Percentiles rank a stretch among this genome's conserved stretches.
Evolutionary conservation across 129 eudicot genomes (phyloP).

Genomic region (Flaveria linearis): DNA sequence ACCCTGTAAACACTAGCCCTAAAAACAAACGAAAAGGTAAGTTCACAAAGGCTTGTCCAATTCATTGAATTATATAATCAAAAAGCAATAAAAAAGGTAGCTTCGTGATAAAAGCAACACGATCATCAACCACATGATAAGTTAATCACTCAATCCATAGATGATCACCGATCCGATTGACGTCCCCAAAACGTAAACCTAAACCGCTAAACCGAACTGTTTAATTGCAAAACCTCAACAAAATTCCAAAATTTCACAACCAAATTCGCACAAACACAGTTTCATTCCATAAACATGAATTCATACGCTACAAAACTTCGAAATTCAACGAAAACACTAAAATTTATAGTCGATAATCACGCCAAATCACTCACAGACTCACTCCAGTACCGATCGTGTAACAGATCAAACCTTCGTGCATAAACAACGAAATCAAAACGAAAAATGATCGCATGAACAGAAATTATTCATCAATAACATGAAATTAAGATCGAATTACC

Average conservation of each 20-base stretch:
- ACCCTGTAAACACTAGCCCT: slow-evolving; percentile 8
- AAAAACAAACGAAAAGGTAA: background rate
- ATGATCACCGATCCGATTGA: slow-evolving; percentile 23
- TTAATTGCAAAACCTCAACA: slow-evolving; percentile 6
- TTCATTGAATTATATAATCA: background rate
- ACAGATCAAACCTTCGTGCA: slow-evolving; percentile 1
- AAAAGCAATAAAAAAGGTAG: slow-evolving; percentile 32
- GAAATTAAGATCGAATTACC: slow-evolving; percentile 14
- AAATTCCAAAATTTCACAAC: slow-evolving; percentile 18
- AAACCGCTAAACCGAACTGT: slow-evolving; percentile 11
- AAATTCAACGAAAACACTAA: slow-evolving; percentile 13
- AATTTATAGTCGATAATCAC: background rate
- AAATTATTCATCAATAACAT: background rate
- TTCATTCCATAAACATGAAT: slow-evolving; percentile 16
- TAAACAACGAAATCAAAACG: background rate
- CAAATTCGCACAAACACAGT: slow-evolving; percentile 11
- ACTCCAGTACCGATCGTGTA: slow-evolving; percentile 8
- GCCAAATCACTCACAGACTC: background rate
- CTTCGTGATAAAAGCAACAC: slow-evolving; percentile 19
- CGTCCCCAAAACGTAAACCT: slow-evolving; percentile 8
- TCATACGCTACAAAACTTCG: slow-evolving; percentile 7
- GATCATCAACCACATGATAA: slow-evolving; percentile 23
- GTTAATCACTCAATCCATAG: background rate
- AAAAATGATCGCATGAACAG: background rate
- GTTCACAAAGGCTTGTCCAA: background rate